Evolutionary conservation across 2,329 filamentous ascomycete genomes (phyloP).

Genomic region (Huntiella savannae): DNA sequence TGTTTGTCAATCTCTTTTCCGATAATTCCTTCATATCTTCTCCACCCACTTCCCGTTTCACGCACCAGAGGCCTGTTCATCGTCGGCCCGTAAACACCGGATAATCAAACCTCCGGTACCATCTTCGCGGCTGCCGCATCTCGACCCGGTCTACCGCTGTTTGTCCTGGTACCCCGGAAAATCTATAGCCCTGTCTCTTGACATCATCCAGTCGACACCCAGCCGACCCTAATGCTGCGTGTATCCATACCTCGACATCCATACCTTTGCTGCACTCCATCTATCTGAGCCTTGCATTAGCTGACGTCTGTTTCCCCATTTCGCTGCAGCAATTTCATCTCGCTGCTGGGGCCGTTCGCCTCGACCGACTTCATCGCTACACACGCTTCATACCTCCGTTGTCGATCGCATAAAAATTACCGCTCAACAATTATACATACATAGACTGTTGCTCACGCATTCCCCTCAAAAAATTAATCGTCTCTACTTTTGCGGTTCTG

Average conservation of each 20-base stretch:
- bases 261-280: neutral
- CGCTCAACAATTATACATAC: neutral
- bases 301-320: neutral
- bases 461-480: neutral
- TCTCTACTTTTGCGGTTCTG: neutral
- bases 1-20: no score
- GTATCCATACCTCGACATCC: slow-evolving; percentile 2
- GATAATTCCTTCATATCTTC: no score
- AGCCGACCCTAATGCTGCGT: slow-evolving; percentile 3
- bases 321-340: neutral
- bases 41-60: no score
- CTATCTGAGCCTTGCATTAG: neutral
- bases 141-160: no score
- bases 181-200: no score
- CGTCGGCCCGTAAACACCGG: no score
- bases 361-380: neutral
- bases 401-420: no score
- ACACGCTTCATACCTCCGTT: neutral
- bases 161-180: no score
- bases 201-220: neutral
- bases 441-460: neutral
- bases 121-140: no score
- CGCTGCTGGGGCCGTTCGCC: neutral
- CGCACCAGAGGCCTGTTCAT: no score
- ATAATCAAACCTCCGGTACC: no score